A percentile compares a stretch with the other conserved stretches of the same genome.
These are phyloP conservation scores for Venturia oleaginea DNA, from an alignment of 2,329 filamentous ascomycete species.

Conservation along the genomic window DNA sequence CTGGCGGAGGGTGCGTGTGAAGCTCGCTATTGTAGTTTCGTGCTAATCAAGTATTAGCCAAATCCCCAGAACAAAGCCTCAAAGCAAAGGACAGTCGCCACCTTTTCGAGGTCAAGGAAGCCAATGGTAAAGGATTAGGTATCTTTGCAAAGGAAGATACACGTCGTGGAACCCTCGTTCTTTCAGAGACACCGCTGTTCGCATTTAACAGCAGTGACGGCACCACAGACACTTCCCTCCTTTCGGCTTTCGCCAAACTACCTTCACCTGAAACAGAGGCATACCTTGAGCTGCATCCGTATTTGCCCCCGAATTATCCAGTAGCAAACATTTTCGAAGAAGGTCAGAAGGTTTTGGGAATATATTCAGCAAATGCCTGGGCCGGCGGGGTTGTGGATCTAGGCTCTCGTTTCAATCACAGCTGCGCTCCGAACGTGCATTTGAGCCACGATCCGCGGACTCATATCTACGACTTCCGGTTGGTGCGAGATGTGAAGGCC, in stretches of 20 bases:
- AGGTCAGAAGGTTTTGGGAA: conserved; percentile 1
- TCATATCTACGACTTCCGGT: background rate
- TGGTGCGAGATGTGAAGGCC: background rate
- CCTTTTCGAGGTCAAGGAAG: conserved; percentile 17
- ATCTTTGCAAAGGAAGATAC: conserved; percentile 1
- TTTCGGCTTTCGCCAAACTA: background rate
- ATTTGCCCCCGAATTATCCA: background rate
- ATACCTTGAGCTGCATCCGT: conserved; percentile 5
- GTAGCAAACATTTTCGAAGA: conserved; percentile 4
- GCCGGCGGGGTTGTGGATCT: conserved; percentile 8
- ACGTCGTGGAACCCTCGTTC: background rate
- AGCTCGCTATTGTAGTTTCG: background rate
- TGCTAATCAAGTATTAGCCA: background rate
- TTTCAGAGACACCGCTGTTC: conserved; percentile 6
- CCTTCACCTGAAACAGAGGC: background rate
- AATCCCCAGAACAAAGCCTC: background rate
- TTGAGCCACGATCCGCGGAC: conserved; percentile 8
- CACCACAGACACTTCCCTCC: background rate
- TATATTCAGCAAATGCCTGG: conserved; percentile 13
- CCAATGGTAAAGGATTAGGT: background rate
- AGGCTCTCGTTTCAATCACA: conserved; percentile 13
- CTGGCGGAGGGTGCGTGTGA: background rate
- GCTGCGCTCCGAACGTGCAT: conserved; percentile 12
- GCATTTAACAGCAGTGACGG: conserved; percentile 3
- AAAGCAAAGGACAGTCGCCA: background rate